Evolutionary conservation across 2,329 filamentous ascomycete genomes (phyloP).

Genomic region (Fusarium sp.): DNA sequence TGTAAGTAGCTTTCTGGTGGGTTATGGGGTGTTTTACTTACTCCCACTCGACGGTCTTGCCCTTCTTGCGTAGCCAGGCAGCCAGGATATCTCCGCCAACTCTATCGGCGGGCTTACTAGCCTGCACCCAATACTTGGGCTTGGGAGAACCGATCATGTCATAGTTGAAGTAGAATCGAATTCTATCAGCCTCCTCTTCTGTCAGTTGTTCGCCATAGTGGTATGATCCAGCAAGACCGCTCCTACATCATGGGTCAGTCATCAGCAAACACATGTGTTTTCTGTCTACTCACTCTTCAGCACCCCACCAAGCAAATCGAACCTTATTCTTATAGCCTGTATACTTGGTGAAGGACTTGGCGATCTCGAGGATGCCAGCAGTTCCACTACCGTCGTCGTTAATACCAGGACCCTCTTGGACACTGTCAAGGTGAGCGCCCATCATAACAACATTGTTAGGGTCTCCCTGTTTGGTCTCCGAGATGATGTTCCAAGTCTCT

Average conservation of each 20-base stretch:
- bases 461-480: slow-evolving; percentile 57
- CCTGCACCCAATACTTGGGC: slow-evolving; percentile 55
- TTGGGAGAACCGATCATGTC: slow-evolving; percentile 72
- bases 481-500: slow-evolving; percentile 55
- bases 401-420: slow-evolving; percentile 54
- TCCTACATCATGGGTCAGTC: slow-evolving; percentile 40
- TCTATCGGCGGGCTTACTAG: slow-evolving; percentile 53
- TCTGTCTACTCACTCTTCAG: slow-evolving; percentile 50
- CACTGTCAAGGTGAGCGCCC: slow-evolving; percentile 55
- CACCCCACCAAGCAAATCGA: slow-evolving; percentile 57
- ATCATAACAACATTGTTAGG: slow-evolving; percentile 56
- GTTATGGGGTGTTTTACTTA: slow-evolving; percentile 9
- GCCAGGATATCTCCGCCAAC: slow-evolving; percentile 50
- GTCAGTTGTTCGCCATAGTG: slow-evolving; percentile 53
- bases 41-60: slow-evolving; percentile 48
- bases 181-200: slow-evolving; percentile 59
- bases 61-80: slow-evolving; percentile 51
- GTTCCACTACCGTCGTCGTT: slow-evolving; percentile 57
- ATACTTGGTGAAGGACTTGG: slow-evolving; percentile 52
- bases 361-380: slow-evolving; percentile 53
- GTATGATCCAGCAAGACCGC: slow-evolving; percentile 57
- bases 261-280: rapidly evolving
- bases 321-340: slow-evolving; percentile 56
- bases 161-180: slow-evolving; percentile 76
- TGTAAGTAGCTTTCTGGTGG: not conserved